phyloP scores from a whole-genome alignment of 164 flowering plant genomes.

The Vitis amurensis region DNA sequence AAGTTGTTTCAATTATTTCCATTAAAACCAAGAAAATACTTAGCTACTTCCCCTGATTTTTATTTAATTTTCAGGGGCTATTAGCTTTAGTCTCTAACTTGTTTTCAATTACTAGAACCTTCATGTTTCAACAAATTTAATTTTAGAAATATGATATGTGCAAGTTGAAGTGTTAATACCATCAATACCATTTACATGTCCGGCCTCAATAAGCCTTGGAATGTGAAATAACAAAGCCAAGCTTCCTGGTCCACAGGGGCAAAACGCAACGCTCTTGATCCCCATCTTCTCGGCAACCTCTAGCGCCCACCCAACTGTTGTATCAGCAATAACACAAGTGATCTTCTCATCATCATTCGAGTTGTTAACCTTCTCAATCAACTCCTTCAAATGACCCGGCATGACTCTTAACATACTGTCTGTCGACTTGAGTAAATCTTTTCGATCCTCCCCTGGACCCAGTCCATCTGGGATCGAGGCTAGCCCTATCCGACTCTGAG shows the following conservation, averaged over 20 bases:
- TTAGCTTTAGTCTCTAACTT: too few species aligned
- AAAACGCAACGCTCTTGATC: slow-evolving; percentile 15
- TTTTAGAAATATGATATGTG: too few species aligned
- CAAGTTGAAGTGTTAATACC: slow-evolving; percentile 7
- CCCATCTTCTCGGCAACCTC: slow-evolving; percentile 27
- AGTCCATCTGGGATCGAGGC: slow-evolving; percentile 22
- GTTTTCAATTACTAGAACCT: too few species aligned
- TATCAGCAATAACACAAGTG: slow-evolving; percentile 33
- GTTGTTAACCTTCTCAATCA: slow-evolving; percentile 10
- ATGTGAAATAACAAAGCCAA: slow-evolving; percentile 8
- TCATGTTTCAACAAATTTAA: too few species aligned
- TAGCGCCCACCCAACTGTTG: slow-evolving; percentile 15
- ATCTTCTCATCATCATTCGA: slow-evolving; percentile 5
- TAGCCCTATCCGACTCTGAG: slow-evolving; percentile 1
- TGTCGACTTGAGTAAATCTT: neutral
- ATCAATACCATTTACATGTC: slow-evolving; percentile 11
- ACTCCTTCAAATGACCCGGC: slow-evolving; percentile 17
- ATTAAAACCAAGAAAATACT: neutral
- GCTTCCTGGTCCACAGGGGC: slow-evolving; percentile 9
- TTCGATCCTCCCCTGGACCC: slow-evolving; percentile 9
- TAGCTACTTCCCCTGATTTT: too few species aligned
- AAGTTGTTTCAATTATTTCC: neutral
- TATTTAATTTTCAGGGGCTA: too few species aligned
- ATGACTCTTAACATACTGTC: slow-evolving; percentile 1
- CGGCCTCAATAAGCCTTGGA: slow-evolving; percentile 23